These are phyloP conservation scores for Solanum pimpinellifolium DNA, from an alignment of 257 asterid species.

Conservation along the genomic window DNA sequence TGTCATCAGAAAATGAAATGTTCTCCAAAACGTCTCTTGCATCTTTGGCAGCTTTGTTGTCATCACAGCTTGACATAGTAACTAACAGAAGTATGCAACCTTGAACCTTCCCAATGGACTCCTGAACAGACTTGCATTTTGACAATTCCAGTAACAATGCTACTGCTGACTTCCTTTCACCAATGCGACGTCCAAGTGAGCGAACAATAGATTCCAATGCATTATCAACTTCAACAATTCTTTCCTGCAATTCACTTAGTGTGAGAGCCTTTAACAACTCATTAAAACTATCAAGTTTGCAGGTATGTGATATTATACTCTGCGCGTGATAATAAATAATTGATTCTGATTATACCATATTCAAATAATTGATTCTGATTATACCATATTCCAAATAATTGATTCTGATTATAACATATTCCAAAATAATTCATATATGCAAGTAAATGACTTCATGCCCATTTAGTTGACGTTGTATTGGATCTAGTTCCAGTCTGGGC, in stretches of 20 bases:
- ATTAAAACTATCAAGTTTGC: not conserved
- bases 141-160: conserved; percentile 44
- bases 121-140: conserved; percentile 27
- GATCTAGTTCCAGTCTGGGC: not conserved
- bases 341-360: not conserved
- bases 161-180: conserved; percentile 48
- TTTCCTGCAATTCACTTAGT: conserved; percentile 33
- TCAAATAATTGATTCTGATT: not conserved
- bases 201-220: conserved; percentile 38
- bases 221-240: conserved; percentile 28
- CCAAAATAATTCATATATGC: not conserved
- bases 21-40: conserved; percentile 43
- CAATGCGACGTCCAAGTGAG: conserved; percentile 47
- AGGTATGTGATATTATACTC: not conserved
- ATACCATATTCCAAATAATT: not conserved
- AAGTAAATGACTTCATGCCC: not conserved
- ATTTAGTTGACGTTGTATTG: not conserved
- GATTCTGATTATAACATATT: not conserved
- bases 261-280: not conserved
- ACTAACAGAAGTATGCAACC: conserved; percentile 57
- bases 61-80: conserved; percentile 40
- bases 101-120: conserved; percentile 42
- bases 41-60: conserved; percentile 40
- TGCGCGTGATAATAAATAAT: not conserved
- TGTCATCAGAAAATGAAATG: conserved; percentile 56